phyloP scores from a whole-genome alignment of 1,284 basidiomycete species.

The Lentinus polychrous region DNA sequence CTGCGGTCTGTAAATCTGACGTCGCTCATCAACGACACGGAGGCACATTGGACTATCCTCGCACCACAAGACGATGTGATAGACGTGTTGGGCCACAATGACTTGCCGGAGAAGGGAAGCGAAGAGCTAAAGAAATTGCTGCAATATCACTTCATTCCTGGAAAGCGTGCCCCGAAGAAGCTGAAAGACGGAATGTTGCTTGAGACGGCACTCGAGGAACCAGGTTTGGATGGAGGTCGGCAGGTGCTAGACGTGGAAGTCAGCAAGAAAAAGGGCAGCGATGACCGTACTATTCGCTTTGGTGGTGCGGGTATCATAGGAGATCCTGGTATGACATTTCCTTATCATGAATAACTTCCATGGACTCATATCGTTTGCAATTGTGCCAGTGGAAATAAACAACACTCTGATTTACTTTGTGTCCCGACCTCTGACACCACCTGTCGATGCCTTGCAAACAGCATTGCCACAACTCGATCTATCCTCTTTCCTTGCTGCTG shows the following conservation, averaged over 20 bases:
- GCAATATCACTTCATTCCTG: conserved; percentile 85
- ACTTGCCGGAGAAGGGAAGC: conserved; percentile 58
- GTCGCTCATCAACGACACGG: conserved; percentile 71
- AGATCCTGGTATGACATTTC: conserved; percentile 53
- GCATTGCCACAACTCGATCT: conserved; percentile 79
- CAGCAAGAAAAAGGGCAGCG: conserved; percentile 36
- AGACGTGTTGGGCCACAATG: conserved; percentile 41
- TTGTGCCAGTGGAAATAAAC: conserved; percentile 54
- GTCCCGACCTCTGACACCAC: conserved; percentile 77
- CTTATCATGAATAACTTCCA: conserved; percentile 2
- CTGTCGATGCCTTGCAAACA: conserved; percentile 75
- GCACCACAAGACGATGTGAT: conserved; percentile 89
- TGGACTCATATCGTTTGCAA: conserved; percentile 10
- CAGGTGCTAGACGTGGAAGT: conserved; percentile 78
- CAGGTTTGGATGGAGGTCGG: conserved; percentile 54
- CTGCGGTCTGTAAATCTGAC: conserved; percentile 79
- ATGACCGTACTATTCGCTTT: conserved; percentile 60
- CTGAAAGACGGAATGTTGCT: conserved; percentile 71
- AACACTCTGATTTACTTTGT: conserved; percentile 88
- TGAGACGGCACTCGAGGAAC: conserved; percentile 70
- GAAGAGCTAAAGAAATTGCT: conserved; percentile 61
- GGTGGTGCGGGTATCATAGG: conserved; percentile 80
- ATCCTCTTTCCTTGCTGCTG: conserved; percentile 85
- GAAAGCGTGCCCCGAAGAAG: conserved; percentile 63
- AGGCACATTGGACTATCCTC: conserved; percentile 72